A percentile compares a stretch with the other conserved stretches of the same genome.
phyloP scores from a whole-genome alignment of 129 eudicot genomes.

The sunflower (Helianthus annuus) region HanXRQr2.0-SUNRISE NC_035448.2:39682337-39682836 shows the following conservation, averaged over 20 bases:
- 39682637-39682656: not conserved
- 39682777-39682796: not conserved
- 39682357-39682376: not conserved
- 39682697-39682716: not conserved
- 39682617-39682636: not conserved
- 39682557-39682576: too few species aligned
- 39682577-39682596: not conserved
- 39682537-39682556: too few species aligned
- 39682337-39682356: not conserved
- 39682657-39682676: not conserved
- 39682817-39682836: not conserved
- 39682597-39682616: not conserved
- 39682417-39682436: not conserved
- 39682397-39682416: not conserved
- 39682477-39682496: too few species aligned
- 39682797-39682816: conserved; percentile 11
- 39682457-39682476: not conserved
- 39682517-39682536: too few species aligned
- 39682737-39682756: not conserved
- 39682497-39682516: not conserved
- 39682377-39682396: not conserved
- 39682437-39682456: not conserved
- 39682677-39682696: conserved; percentile 8
- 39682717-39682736: conserved; percentile 5
- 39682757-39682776: not conserved